Evolutionary conservation across 164 flowering plant species (phyloP), one percentile per base, ranked within the genome.

Genomic region (Cinnamomum chago): DNA sequence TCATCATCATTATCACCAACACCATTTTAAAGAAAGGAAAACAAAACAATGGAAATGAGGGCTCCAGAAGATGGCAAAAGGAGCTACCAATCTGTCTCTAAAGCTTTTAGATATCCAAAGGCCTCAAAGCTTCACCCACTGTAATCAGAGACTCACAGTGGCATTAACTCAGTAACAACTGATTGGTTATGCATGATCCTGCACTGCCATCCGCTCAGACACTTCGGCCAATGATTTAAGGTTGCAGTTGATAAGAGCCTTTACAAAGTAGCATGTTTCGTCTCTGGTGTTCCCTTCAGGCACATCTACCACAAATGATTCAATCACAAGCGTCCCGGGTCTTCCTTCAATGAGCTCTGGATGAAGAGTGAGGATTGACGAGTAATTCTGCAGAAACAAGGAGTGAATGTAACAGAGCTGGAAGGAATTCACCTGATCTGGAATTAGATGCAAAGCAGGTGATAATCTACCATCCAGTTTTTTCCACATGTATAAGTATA

Each of bases 271-370:
- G 86, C 94, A 89, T 0, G 95, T 93, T 74, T 93, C 94, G 52
- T 93, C 97, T 79, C 78, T 81, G 72, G 97, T 91, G 83, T 93
- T 93, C 24, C 94, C 92, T 3, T 93, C 97, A 18, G 95, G 97
- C 67, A 90, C 88, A 73, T 91, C 95, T 77, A 91, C 97, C 58
- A 93, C 89, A 76, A 86, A 93, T 0, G 96, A 93, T 74, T 93
- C 96, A 0, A 91, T 86, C 77, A 89, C 94, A 77, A 90, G 62
- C 1, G 97, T 93, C 55, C 92, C 92, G 0, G 90, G 88, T 74
- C 92, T 82, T 65, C 90, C 97, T 11, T 90, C 95, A 35, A 88
- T 88, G 70, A 85, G 82, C 82, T 88, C 92, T 50, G 95, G 94
- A 76, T 90, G 94, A 28, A 92, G 90, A 28, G 95, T 88, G 73